These are phyloP conservation scores for Tilletia horrida DNA, from an alignment of 1,284 basidiomycete species.

Conservation along the genomic window DNA sequence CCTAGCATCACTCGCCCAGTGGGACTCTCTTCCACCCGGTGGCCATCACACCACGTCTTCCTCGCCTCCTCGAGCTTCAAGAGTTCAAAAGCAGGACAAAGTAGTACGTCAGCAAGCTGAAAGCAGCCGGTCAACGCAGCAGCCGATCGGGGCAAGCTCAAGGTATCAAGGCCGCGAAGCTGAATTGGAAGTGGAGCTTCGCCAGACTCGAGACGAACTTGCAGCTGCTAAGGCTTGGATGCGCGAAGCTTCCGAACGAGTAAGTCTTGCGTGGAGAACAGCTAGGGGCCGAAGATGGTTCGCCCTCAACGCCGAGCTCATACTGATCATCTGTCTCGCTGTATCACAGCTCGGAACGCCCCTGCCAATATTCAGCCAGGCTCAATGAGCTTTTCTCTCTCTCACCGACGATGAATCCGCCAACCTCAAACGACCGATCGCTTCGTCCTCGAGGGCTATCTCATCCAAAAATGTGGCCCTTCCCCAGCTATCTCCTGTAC, in stretches of 20 bases:
- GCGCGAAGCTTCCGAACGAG: constrained; percentile 7
- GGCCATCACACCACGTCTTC: not conserved
- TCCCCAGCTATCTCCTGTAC: too few relatives aligned
- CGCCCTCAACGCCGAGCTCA: not conserved
- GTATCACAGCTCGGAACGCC: not conserved
- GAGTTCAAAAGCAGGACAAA: not conserved
- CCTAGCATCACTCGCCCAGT: not conserved
- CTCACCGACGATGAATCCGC: too few relatives aligned
- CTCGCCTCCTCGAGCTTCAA: not conserved
- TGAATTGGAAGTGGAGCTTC: not conserved
- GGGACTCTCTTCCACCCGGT: constrained; percentile 4
- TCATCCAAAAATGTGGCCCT: too few relatives aligned
- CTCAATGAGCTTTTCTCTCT: not conserved
- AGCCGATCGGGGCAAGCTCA: not conserved
- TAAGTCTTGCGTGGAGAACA: not conserved
- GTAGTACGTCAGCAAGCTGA: not conserved
- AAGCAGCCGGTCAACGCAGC: not conserved
- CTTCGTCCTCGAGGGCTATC: too few relatives aligned
- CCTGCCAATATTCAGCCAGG: not conserved
- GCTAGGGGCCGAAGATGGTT: not conserved
- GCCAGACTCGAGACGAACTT: constrained; percentile 9
- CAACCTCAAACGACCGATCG: too few relatives aligned
- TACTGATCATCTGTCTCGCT: not conserved
- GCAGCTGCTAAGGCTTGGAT: constrained; percentile 1
- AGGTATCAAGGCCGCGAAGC: constrained; percentile 1